phyloP scores from a whole-genome alignment of 495 filamentous ascomycete species.

The Tuber calosporum region DNA sequence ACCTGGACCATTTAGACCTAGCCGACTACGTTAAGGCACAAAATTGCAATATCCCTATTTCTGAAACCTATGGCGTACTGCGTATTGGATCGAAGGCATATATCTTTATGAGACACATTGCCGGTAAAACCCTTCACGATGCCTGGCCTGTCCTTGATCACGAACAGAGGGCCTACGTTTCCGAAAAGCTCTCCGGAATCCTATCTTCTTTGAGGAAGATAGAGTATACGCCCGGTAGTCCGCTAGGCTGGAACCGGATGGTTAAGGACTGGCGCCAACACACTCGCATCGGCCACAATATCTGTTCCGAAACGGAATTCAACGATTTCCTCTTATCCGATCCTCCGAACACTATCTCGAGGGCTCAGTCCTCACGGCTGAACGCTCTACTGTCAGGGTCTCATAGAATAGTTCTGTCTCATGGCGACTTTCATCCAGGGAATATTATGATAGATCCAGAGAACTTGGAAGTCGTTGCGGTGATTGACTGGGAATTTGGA shows the following conservation, averaged over 20 bases:
- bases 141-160: slow-evolving; percentile 5
- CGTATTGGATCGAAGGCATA: slow-evolving; percentile 9
- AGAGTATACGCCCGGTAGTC: not conserved
- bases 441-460: slow-evolving; percentile 44
- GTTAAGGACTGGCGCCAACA: slow-evolving; percentile 21
- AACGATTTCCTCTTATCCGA: slow-evolving; percentile 21
- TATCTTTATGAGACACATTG: slow-evolving; percentile 9
- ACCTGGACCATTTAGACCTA: slow-evolving; percentile 15
- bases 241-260: slow-evolving; percentile 13
- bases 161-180: slow-evolving; percentile 16
- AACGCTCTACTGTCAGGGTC: slow-evolving; percentile 13
- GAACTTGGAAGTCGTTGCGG: slow-evolving; percentile 41
- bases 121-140: slow-evolving; percentile 9
- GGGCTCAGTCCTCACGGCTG: slow-evolving; percentile 11
- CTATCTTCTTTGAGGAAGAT: slow-evolving; percentile 14
- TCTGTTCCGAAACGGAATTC: slow-evolving; percentile 23
- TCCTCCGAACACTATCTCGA: slow-evolving; percentile 3
- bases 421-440: slow-evolving; percentile 45
- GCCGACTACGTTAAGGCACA: slow-evolving; percentile 1
- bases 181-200: slow-evolving; percentile 11
- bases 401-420: slow-evolving; percentile 39
- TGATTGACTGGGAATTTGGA: slow-evolving; percentile 44
- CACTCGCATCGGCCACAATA: slow-evolving; percentile 2
- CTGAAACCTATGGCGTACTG: slow-evolving; percentile 15
- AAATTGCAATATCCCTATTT: slow-evolving; percentile 14